Evolutionary conservation across 768 basidiomycete species (phyloP), one percentile per base, ranked within the genome.

Genomic region (Mycena epipterygia): DNA sequence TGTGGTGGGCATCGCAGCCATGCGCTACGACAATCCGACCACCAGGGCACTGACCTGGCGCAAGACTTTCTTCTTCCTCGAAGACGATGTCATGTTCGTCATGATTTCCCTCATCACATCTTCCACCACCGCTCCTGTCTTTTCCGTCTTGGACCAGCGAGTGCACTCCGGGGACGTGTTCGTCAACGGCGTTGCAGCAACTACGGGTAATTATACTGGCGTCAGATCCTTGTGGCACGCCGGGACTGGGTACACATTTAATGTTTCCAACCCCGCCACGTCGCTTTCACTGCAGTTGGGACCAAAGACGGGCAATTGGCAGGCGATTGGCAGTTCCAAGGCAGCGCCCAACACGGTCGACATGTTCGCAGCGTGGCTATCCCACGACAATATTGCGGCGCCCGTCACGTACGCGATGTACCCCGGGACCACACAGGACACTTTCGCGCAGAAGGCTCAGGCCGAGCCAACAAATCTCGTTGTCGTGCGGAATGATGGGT

Each of bases 291-390:
- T 83, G 13, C 68, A 76, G 27, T 58, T 79, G 0, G 78, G 77
- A 5, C 63, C 71, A 23, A 70, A 75, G 37, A 79, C 78, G 12
- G 83, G 82, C 0, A 73, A 74, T 39, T 84, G 83, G 83, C 72
- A 76, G n/a, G 63, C 74, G 19, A 77, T 84, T 70, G 79, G 81
- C 30, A 81, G 74, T 5, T 81, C 80, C 27, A 72, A 62, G 5
- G 74, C 70, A 11, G 77, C 79, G 2, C 68, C 76, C 7, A 72
- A 74, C 51, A 81, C 79, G 6, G 78, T 80, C 55, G 74, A 78
- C 52, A 63, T 84, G 53, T 83, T 84, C 76, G 74, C 80, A 7
- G 87, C 86, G 13, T 87, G 82, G 80, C 79, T 85, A 49, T 70
- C 76, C 35, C 82, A 85, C 64, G 52, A 66, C 41, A 74, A 76